Conservation (phyloP, 2,329 filamentous ascomycete species). For the Aspergillus sp. region DNA sequence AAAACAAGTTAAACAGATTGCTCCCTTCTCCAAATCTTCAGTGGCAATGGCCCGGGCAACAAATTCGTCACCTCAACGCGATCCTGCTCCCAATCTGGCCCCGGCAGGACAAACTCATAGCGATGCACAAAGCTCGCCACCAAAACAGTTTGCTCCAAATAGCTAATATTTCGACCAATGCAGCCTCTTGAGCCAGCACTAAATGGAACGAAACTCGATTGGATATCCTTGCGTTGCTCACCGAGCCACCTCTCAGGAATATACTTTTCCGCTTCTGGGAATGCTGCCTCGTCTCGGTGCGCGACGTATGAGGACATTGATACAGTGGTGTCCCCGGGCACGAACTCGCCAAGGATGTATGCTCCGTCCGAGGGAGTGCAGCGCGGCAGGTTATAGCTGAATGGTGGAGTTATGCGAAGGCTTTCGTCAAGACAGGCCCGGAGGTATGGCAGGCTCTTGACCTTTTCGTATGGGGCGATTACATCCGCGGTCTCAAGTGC, state of each 20-base stretch:
- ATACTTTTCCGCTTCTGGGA: constrained; percentile 39
- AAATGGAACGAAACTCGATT: constrained; percentile 44
- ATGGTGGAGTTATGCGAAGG: constrained; percentile 47
- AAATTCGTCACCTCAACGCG: constrained; percentile 30
- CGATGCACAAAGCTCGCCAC: constrained; percentile 29
- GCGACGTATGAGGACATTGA: constrained; percentile 40
- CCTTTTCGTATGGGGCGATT: constrained; percentile 51
- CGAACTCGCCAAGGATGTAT: constrained; percentile 45
- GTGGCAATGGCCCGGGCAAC: constrained; percentile 30
- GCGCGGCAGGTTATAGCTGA: constrained; percentile 44
- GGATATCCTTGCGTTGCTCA: constrained; percentile 39
- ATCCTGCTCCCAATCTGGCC: constrained; percentile 25
- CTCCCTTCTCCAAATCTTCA: constrained; percentile 30
- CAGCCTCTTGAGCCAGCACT: constrained; percentile 40
- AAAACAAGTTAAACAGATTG: neutral
- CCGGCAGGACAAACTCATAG: constrained; percentile 29
- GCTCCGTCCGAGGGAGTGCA: constrained; percentile 47
- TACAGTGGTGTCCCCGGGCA: constrained; percentile 48
- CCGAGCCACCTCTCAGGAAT: constrained; percentile 46
- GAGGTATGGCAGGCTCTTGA: constrained; percentile 54
- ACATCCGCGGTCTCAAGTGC: constrained; percentile 28
- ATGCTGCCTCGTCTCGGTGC: constrained; percentile 39
- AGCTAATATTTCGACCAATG: constrained; percentile 44
- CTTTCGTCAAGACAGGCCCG: constrained; percentile 54
- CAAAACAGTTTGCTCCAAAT: constrained; percentile 55